phyloP scores from a whole-genome alignment of 2,329 filamentous ascomycete species.

The Claviceps pusilla region DNA sequence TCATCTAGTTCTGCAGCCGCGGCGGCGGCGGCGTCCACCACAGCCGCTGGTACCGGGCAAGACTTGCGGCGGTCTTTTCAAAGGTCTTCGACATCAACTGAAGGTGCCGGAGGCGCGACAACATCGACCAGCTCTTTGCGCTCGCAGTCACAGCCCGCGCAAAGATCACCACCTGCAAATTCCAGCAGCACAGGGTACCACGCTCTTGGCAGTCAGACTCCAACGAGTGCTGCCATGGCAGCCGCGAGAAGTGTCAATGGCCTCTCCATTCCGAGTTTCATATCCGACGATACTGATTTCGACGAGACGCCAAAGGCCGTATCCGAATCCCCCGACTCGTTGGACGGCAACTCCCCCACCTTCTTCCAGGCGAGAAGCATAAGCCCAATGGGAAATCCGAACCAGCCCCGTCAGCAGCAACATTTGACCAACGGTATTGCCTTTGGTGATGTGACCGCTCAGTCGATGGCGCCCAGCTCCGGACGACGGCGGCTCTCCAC shows the following conservation, averaged over 20 bases:
- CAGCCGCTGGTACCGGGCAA: conserved; percentile 24
- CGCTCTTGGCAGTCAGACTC: conserved; percentile 16
- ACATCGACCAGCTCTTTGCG: conserved; percentile 40
- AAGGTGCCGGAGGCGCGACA: conserved; percentile 29
- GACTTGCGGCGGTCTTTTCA: conserved; percentile 45
- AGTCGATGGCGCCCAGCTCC: conserved; percentile 17
- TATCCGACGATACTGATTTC: conserved; percentile 36
- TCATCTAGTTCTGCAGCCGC: conserved; percentile 37
- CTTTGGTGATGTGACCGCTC: conserved; percentile 32
- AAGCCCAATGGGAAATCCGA: conserved; percentile 11
- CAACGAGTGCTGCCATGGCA: conserved; percentile 22
- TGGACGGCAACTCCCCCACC: conserved; percentile 24
- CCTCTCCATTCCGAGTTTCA: conserved; percentile 38
- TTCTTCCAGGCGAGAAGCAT: conserved; percentile 15
- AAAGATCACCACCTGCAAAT: conserved; percentile 25
- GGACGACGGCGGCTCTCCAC: conserved; percentile 34
- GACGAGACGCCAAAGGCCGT: conserved; percentile 29
- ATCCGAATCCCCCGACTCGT: conserved; percentile 32
- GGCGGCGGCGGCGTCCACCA: conserved; percentile 30
- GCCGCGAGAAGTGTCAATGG: conserved; percentile 31
- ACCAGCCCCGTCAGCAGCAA: conserved; percentile 12
- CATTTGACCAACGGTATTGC: conserved; percentile 25
- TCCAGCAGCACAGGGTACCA: conserved; percentile 10
- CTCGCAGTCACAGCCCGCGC: conserved; percentile 53
- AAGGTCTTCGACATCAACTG: conserved; percentile 34